A percentile compares a stretch with the other conserved stretches of the same genome.
Evolutionary conservation across 768 basidiomycete species (phyloP).

Genomic region (Termitomyces sp.): DNA sequence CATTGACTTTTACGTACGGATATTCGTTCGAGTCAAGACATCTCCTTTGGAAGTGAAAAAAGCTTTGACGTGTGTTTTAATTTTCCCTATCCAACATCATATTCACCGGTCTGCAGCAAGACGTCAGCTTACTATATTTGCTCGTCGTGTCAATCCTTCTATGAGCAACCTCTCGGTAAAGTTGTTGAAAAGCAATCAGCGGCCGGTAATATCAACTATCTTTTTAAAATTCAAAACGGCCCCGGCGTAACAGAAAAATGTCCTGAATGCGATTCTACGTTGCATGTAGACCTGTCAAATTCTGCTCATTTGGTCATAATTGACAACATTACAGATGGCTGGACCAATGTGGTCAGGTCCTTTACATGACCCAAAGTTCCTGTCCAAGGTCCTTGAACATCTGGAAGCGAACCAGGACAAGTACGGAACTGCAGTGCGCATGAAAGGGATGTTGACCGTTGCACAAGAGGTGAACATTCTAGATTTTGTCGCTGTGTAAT

Average conservation of each 20-base stretch:
- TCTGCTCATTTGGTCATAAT: neutral
- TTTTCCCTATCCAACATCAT: neutral
- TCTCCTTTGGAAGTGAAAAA: slow-evolving; percentile 84
- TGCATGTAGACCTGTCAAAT: slow-evolving; percentile 57
- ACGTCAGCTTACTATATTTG: slow-evolving; percentile 86
- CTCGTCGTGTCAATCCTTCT: slow-evolving; percentile 73
- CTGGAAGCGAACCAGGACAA: slow-evolving; percentile 55
- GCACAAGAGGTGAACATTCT: slow-evolving; percentile 67
- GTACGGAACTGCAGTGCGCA: slow-evolving; percentile 78
- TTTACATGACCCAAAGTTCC: slow-evolving; percentile 75
- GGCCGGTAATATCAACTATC: slow-evolving; percentile 53
- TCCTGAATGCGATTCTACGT: slow-evolving; percentile 71
- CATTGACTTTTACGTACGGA: slow-evolving; percentile 95
- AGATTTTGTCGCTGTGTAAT: neutral
- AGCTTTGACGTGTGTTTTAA: slow-evolving; percentile 57
- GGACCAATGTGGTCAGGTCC: slow-evolving; percentile 98
- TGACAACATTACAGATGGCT: slow-evolving; percentile 51
- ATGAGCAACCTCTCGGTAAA: slow-evolving; percentile 83
- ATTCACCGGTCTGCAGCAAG: slow-evolving; percentile 53
- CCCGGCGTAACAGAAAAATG: slow-evolving; percentile 68
- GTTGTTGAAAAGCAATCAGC: slow-evolving; percentile 54
- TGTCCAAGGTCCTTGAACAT: slow-evolving; percentile 70
- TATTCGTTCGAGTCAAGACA: slow-evolving; percentile 79
- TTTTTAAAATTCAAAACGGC: slow-evolving; percentile 71
- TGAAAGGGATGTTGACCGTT: slow-evolving; percentile 94